phyloP scores from a whole-genome alignment of 495 filamentous ascomycete species.

The Physcia stellaris region DNA sequence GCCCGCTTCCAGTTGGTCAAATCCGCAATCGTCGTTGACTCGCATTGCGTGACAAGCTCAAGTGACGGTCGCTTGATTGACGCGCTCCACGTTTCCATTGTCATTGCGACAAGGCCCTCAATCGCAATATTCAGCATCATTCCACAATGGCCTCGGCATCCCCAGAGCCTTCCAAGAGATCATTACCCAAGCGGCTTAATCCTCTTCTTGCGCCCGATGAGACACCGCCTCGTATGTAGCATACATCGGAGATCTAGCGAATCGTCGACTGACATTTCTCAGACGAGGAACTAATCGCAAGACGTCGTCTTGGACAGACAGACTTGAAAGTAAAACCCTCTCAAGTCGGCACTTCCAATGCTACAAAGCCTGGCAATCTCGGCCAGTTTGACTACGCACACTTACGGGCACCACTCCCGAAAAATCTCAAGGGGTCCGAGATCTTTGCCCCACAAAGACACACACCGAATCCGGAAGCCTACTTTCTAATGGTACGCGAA shows the following conservation, averaged over 20 bases:
- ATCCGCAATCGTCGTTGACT: no score
- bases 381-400: constrained; percentile 93
- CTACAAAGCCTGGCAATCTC: constrained; percentile 53
- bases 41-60: no score
- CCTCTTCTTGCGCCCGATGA: constrained; percentile 62
- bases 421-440: constrained; percentile 71
- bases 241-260: constrained; percentile 1
- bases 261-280: not conserved
- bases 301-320: constrained; percentile 83
- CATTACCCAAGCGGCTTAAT: constrained; percentile 59
- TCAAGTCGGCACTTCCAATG: constrained; percentile 48
- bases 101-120: no score
- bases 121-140: no score
- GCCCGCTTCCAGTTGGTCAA: no score
- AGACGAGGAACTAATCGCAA: constrained; percentile 52
- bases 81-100: no score
- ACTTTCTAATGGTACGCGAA: constrained; percentile 77
- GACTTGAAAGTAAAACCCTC: constrained; percentile 69
- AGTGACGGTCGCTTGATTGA: no score
- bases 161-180: constrained; percentile 44
- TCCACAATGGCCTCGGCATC: constrained; percentile 18
- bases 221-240: constrained; percentile 46
- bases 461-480: constrained; percentile 54
- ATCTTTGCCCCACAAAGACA: constrained; percentile 60
- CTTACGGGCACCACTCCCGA: constrained; percentile 77